Percentiles rank a stretch among this genome's conserved stretches.
Evolutionary conservation across 306 rosid species (phyloP).

Genomic region (Vicia sativa): DNA sequence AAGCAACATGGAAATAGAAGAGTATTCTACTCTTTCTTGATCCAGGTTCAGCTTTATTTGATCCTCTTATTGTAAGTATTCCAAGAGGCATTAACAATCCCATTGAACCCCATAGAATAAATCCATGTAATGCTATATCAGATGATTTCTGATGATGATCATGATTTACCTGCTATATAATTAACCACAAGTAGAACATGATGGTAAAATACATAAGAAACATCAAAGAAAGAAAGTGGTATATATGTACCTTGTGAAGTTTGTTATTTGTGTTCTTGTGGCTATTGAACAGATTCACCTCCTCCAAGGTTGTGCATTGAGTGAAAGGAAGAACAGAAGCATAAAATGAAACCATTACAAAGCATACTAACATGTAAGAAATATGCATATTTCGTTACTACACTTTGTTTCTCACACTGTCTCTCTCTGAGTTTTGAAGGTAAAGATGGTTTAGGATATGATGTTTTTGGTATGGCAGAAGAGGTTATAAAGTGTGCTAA

Average conservation of each 20-base stretch:
- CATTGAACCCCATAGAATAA: slow-evolving; percentile 84
- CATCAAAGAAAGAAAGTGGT: background rate
- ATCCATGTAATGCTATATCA: slow-evolving; percentile 75
- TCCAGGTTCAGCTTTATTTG: slow-evolving; percentile 52
- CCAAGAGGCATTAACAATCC: slow-evolving; percentile 87
- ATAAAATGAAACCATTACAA: slow-evolving; percentile 43
- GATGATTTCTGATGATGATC: slow-evolving; percentile 44
- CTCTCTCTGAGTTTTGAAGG: slow-evolving; percentile 39
- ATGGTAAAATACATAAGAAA: slow-evolving; percentile 2
- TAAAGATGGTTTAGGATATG: slow-evolving; percentile 43
- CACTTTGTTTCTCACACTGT: slow-evolving; percentile 19
- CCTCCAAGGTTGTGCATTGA: slow-evolving; percentile 54
- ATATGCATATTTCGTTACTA: slow-evolving; percentile 41
- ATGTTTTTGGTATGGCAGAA: slow-evolving; percentile 42
- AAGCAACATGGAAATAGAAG: slow-evolving; percentile 78
- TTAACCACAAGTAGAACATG: background rate
- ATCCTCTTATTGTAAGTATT: slow-evolving; percentile 70
- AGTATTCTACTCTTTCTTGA: slow-evolving; percentile 55
- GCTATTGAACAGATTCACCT: slow-evolving; percentile 39
- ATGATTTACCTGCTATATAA: slow-evolving; percentile 52
- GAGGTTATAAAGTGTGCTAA: slow-evolving; percentile 46
- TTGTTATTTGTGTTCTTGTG: slow-evolving; percentile 44
- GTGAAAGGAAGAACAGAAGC: slow-evolving; percentile 58
- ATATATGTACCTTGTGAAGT: slow-evolving; percentile 59
- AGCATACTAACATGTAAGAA: slow-evolving; percentile 34